Base-by-base conservation (phyloP, 2,329 filamentous ascomycete species). In the Aspergillus tanneri region DNA sequence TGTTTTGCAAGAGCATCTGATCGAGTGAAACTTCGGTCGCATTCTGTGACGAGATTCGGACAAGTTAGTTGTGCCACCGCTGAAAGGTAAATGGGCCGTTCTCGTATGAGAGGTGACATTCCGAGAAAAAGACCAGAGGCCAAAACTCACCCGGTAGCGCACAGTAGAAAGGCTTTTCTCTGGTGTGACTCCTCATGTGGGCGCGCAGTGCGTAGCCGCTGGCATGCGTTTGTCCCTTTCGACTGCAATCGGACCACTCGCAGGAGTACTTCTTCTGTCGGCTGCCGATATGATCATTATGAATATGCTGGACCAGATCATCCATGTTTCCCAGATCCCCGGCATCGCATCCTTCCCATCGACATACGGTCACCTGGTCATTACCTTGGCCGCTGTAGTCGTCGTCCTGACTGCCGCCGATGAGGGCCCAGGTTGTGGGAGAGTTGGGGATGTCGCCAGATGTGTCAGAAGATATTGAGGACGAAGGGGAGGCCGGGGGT, bases 81-180 rank as follows among this genome's bases (percentile, higher is more conserved):
- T 12, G 32, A 16, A 42, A 37, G 35, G 34, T 43, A 14, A 22
- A 14, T 12, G 22, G 12, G 9, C n/a, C 3, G n/a, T 9, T 22
- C 35, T 7, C 12, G 22, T 7, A 6, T n/a, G 35, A 39, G 21
- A 8, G 14, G 10, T 19, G 38, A 23, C n/a, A 32, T 8, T 19
- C n/a, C 22, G 19, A 35, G 36, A 27, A 46, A 36, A 23, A 34
- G 8, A 41, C 45, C 9, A 30, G 8, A 47, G 50, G 21, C 6
- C 21, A 10, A 24, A 24, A 59, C 79, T 55, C 79, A 95, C 91
- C 92, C 48, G 93, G 93, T 32, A 99, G 73, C 23, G 90, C 88
- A 71, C 93, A 99, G 73, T 96, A 96, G 67, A 97, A 97, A 0
- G 93, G 93, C 74, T 99, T 99, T 77, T 99, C 93, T 64, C 93